These are phyloP conservation scores for Populus euphratica DNA, from an alignment of 345 rosid genomes.

Conservation along the genomic window DNA sequence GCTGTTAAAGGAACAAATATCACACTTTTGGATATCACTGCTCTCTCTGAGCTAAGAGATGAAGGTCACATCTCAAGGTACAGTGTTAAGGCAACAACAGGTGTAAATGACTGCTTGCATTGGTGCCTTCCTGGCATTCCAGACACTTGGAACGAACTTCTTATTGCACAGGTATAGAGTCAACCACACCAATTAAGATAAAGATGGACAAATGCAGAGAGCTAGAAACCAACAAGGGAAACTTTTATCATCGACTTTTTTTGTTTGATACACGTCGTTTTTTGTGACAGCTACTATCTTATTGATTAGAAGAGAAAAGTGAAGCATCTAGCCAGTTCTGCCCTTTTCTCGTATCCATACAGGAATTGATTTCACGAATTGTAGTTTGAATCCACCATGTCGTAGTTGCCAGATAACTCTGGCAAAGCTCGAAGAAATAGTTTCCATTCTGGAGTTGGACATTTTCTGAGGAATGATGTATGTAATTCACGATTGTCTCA, in stretches of 20 bases:
- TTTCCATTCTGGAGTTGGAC: background rate
- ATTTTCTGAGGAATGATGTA: background rate
- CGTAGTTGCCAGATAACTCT: background rate
- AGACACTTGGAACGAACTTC: slow-evolving; percentile 24
- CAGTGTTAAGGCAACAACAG: slow-evolving; percentile 38
- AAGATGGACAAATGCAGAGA: slow-evolving; percentile 1
- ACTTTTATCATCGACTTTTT: background rate
- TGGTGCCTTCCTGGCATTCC: slow-evolving; percentile 73
- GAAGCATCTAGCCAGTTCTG: background rate
- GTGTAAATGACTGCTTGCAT: slow-evolving; percentile 78
- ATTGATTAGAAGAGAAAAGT: background rate
- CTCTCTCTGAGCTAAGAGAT: slow-evolving; percentile 28
- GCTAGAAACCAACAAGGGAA: background rate
- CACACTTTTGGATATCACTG: slow-evolving; percentile 27
- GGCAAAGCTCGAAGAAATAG: background rate
- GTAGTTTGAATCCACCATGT: background rate
- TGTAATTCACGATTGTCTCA: background rate
- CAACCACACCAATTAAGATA: background rate
- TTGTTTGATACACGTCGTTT: background rate
- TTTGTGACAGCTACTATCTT: background rate
- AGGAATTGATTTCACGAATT: background rate
- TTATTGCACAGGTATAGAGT: slow-evolving; percentile 12
- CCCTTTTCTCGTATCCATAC: background rate
- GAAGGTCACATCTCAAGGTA: slow-evolving; percentile 35
- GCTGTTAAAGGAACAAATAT: slow-evolving; percentile 25